phyloP scores from a whole-genome alignment of 371 early-diverging fungal species.

The Capniomyces stellatus region DNA sequence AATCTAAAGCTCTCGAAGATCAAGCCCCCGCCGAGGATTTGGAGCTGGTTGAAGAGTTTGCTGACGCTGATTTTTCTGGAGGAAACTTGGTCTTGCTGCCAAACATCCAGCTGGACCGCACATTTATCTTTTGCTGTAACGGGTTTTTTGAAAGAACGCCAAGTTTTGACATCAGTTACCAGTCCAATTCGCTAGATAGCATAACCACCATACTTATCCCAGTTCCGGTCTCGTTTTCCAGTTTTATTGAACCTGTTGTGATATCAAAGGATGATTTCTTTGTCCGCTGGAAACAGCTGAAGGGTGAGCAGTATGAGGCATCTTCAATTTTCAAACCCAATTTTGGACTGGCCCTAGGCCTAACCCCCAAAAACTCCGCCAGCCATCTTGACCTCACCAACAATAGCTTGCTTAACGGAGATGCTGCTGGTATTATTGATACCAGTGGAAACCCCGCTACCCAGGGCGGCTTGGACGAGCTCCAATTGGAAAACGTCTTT shows the following conservation, averaged over 20 bases:
- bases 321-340: not conserved
- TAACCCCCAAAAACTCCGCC: not conserved
- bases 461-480: too few species aligned
- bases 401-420: not conserved
- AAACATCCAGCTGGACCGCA: conserved; percentile 52
- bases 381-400: not conserved
- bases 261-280: conserved; percentile 74
- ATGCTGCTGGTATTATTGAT: not conserved
- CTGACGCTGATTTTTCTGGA: conserved; percentile 22
- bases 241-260: conserved; percentile 71
- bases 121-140: conserved; percentile 49
- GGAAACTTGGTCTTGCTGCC: conserved; percentile 30
- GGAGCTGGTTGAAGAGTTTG: conserved; percentile 5
- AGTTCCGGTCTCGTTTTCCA: conserved; percentile 59
- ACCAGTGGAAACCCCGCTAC: too few species aligned
- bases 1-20: conserved; percentile 7
- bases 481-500: too few species aligned
- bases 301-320: conserved; percentile 21
- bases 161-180: conserved; percentile 39
- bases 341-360: not conserved
- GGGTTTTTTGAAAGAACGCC: conserved; percentile 38
- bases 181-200: conserved; percentile 23
- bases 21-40: conserved; percentile 10
- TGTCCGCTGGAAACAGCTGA: conserved; percentile 87
- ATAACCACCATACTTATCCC: conserved; percentile 29